These are phyloP conservation scores for Cokeromyces recurvatus DNA, from an alignment of 371 early-diverging fungal genomes.

Conservation along the genomic window DNA sequence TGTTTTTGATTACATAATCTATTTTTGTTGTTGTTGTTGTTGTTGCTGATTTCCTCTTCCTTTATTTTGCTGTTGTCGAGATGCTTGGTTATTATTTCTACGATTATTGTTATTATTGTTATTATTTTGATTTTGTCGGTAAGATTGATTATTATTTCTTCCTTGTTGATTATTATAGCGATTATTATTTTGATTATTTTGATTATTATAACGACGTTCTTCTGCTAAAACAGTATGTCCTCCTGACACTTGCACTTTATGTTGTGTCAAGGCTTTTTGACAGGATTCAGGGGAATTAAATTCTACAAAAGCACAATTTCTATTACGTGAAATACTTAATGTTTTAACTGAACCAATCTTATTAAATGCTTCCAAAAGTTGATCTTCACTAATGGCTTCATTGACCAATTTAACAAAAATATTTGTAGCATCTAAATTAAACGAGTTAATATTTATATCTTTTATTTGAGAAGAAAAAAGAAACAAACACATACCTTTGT, in stretches of 20 bases:
- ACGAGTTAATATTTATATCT: too few species aligned
- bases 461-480: too few species aligned
- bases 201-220: slow-evolving; percentile 30
- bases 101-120: not conserved
- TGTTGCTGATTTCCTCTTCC: not conserved
- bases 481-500: not conserved
- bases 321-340: slow-evolving; percentile 11
- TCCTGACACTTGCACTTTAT: slow-evolving; percentile 20
- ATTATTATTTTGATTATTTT: slow-evolving; percentile 3
- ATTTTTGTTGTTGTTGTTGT: not conserved
- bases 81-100: not conserved
- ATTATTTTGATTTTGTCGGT: slow-evolving; percentile 6
- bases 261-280: slow-evolving; percentile 39
- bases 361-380: slow-evolving; percentile 29
- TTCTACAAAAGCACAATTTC: slow-evolving; percentile 34
- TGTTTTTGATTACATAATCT: not conserved
- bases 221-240: slow-evolving; percentile 27
- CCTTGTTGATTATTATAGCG: not conserved
- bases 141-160: slow-evolving; percentile 1
- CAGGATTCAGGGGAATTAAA: slow-evolving; percentile 30
- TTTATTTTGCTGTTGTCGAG: not conserved
- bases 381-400: slow-evolving; percentile 27
- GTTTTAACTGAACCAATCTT: slow-evolving; percentile 37
- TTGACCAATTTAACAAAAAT: slow-evolving; percentile 38
- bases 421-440: slow-evolving; percentile 14